Evolutionary conservation across 495 filamentous ascomycete genomes (phyloP).

Genomic region (Podospora bellae-mahoneyi): DNA sequence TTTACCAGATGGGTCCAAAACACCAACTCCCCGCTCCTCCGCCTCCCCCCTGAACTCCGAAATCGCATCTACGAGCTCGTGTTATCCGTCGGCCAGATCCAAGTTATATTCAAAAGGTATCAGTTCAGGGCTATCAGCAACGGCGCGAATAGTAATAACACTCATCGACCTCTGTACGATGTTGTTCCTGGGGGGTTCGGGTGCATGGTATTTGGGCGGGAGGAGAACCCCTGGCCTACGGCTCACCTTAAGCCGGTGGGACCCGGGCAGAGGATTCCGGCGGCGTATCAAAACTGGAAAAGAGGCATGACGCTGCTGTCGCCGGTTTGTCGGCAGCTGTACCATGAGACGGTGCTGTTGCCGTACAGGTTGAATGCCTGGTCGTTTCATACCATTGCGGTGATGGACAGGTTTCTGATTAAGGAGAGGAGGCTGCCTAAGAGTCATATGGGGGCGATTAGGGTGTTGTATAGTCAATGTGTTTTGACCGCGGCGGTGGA

Average conservation of each 20-base stretch:
- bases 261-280: neutral
- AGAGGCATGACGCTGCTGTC: constrained; percentile 32
- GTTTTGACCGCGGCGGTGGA: constrained; percentile 19
- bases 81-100: constrained; percentile 33
- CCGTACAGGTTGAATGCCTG: constrained; percentile 33
- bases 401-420: constrained; percentile 31
- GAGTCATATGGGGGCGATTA: constrained; percentile 29
- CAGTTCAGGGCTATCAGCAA: constrained; percentile 4
- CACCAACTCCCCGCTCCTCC: constrained; percentile 33
- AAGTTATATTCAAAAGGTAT: constrained; percentile 24
- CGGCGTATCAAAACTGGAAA: neutral
- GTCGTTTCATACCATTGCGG: constrained; percentile 27
- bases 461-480: constrained; percentile 21
- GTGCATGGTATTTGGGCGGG: constrained; percentile 18
- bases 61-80: constrained; percentile 40
- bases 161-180: constrained; percentile 15
- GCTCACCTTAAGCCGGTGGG: neutral
- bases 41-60: constrained; percentile 40
- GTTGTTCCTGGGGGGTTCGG: constrained; percentile 26
- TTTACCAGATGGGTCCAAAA: constrained; percentile 18
- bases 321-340: constrained; percentile 31
- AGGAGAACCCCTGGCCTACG: constrained; percentile 24
- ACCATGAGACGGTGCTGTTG: constrained; percentile 32
- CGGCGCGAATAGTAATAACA: neutral
- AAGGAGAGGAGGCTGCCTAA: constrained; percentile 30